Evolutionary conservation across 192 early-diverging fungal species (phyloP), one percentile per base, ranked within the genome.

Genomic region (Coemansia sp.): DNA sequence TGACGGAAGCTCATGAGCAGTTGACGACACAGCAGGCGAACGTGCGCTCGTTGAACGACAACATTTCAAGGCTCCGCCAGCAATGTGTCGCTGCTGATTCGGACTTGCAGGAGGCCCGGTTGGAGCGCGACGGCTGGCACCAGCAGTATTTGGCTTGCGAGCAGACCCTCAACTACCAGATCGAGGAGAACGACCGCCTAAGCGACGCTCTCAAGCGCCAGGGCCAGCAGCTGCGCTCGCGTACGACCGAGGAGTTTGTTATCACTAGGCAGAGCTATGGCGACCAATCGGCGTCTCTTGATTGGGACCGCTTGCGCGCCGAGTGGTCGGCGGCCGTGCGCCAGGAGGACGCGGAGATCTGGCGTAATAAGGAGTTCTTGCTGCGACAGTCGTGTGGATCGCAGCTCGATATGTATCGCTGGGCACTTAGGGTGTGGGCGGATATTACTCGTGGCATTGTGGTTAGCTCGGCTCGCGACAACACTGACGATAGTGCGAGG

Each of bases 41-140:
- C 3, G 23, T 67, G 14, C 53, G 70, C 37, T 73, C 70, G 38
- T 59, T 73, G 19, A 72, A 68, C 63, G 53, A 46, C 17, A 74
- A n/a, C 3, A 69, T 63, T n/a, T 40, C 55, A 26, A 58, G 69
- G 21, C 61, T 79, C 62, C 72, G 72, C 11, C 70, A 77, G 49
- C 70, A 77, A 19, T 69, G 66, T 37, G 60, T 69, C 17, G 44
- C 47, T 1, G 39, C 63, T 7, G 76, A 77, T 13, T 53, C 37
- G 4, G 63, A 73, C 4, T 28, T 77, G 19, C 70, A 77, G 42
- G 76, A 72, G 6, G 57, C 67, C 23, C 66, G 70, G 17, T 9
- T 77, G n/a, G 78, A 80, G 58, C 69, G 74, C 63, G 70, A 80
- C 55, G 78, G 74, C n/a, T 80, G 69, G 74, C 63, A 73, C 32